Evolutionary conservation across 2,329 filamentous ascomycete genomes (phyloP), one percentile per base, ranked within the genome.

Genomic region (Cryoendolithus antarcticus): DNA sequence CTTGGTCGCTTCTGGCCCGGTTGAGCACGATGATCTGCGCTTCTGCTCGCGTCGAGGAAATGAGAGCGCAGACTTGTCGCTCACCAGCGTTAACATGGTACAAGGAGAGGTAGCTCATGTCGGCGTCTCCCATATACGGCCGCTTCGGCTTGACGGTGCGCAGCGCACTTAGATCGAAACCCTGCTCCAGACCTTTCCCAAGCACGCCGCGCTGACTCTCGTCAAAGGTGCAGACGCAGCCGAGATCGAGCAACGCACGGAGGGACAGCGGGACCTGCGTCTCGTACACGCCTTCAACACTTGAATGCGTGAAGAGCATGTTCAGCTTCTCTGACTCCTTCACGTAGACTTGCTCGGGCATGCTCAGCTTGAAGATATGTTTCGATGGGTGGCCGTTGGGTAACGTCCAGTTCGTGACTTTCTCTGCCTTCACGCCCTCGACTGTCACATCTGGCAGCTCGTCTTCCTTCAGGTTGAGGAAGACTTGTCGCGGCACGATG

Each of bases 201-300:
- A 98, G 74, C 2, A 95, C 88, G 50, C 89, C 93, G 44, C 82
- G 75, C 51, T 95, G 88, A 39, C 71, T 79, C 53, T 94, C 83
- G 53, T 99, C 91, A 48, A 98, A 93, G 2, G 86, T 93, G 58
- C 91, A 98, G 24, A 83, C 69, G 53, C 85, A 95, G 32, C 91
- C 93, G 1, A 99, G 69, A 49, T 91, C 83, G 7, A 99, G 72
- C 27, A 98, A 74, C 3, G 89, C 91, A 31, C 89, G 76, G 35
- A 93, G 74, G 46, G 84, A 85, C 4, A 96, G 69, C 1, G 93
- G 86, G 1, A 99, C 72, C 48, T 94, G 82, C 53, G 82, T 89
- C 64, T 98, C 93, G 55, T 99, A 99, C 9, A 98, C 86, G 24
- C 93, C 93, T 61, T 98, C 91, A 2, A 98, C 84, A 58, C 86